Evolutionary conservation across 352 stramenopile species (phyloP).

Genomic region (Thalassiosira mediterranea): DNA sequence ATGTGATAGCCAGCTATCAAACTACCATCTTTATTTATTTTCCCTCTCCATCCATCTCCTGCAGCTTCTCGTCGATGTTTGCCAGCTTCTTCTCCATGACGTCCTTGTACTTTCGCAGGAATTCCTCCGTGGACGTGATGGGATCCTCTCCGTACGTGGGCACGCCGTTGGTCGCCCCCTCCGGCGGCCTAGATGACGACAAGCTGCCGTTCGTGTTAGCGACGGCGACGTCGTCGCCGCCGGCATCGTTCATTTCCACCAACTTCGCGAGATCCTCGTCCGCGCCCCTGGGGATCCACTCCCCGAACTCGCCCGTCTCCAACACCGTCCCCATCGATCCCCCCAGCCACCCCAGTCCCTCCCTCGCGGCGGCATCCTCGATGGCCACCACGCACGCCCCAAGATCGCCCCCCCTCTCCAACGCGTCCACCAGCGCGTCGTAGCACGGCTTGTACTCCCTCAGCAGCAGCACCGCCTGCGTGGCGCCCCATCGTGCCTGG

Average conservation of each 20-base stretch:
- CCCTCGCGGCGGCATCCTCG: conserved; percentile 66
- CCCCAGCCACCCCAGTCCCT: conserved; percentile 54
- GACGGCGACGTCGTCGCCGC: not conserved
- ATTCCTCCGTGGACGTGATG: conserved; percentile 48
- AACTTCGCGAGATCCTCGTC: too few relatives aligned
- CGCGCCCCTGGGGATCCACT: conserved; percentile 53
- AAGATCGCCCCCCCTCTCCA: conserved; percentile 71
- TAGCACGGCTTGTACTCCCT: conserved; percentile 80
- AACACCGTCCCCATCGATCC: conserved; percentile 66
- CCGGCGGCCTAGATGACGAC: too few relatives aligned
- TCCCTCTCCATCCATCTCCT: conserved; percentile 45
- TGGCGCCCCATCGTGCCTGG: conserved; percentile 82
- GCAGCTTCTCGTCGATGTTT: conserved; percentile 67
- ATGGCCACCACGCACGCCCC: conserved; percentile 81
- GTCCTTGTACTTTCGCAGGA: conserved; percentile 58
- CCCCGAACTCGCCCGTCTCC: conserved; percentile 56
- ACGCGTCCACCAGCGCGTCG: conserved; percentile 78
- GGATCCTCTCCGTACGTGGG: conserved; percentile 52
- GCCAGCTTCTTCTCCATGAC: conserved; percentile 56
- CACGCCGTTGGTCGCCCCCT: conserved; percentile 33
- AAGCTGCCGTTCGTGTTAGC: conserved; percentile 3
- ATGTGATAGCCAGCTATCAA: too few relatives aligned
- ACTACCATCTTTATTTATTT: too few relatives aligned
- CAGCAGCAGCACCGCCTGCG: conserved; percentile 80
- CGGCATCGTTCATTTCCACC: too few relatives aligned